Base-by-base conservation (phyloP, 257 asterid species). In the Solanum ossicruentum region DNA sequence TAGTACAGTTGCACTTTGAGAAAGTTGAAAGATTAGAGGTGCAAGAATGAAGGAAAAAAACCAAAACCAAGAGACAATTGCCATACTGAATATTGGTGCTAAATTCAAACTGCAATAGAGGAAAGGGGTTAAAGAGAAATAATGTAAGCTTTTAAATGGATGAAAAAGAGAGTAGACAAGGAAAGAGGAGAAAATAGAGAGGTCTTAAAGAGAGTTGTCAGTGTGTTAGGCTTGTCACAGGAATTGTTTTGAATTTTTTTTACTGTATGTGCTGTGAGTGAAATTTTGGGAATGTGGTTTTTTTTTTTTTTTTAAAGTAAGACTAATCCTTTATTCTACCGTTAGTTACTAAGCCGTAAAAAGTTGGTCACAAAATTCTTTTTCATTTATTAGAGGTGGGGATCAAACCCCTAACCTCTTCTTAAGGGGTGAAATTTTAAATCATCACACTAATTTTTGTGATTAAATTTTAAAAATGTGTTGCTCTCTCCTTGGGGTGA, bases 1-100 rank as follows among this genome's bases (percentile, higher is more conserved):
- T 51, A 90, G 88, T 1, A 93, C 83, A 23, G 98, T 89, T 82
- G 98, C 93, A 86, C 91, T 84, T 36, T 85, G 69, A 80, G 90
- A 90, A 67, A 84, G 23, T 21, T 90, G 91, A 84, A 88, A 86
- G 8, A 73, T 85, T 54, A 89, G 49, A 86, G 84, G 81, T 23
- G 69, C 65, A 85, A 90, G 80, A 82, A 79, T 75, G 87, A 88
- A 86, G 69, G 89, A 1, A 78, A 90, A 77, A 65, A 84, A 69
- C 80, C 85, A 83, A 71, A 32, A 75, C 92, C 87, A 87, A 77
- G 81, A 66, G 82, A 70, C 58, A 79, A 86, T 61, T 63, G 84
- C 87, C 93, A 91, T 86, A 39, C 16, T 70, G 69, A 36, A 67
- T 52, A 65, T 63, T 26, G 23, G 82, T 77, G 83, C 17, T 52